Evolutionary conservation across 2,329 filamentous ascomycete genomes (phyloP), one percentile per base, ranked within the genome.

Genomic region (Trichophyton verrucosum): DNA sequence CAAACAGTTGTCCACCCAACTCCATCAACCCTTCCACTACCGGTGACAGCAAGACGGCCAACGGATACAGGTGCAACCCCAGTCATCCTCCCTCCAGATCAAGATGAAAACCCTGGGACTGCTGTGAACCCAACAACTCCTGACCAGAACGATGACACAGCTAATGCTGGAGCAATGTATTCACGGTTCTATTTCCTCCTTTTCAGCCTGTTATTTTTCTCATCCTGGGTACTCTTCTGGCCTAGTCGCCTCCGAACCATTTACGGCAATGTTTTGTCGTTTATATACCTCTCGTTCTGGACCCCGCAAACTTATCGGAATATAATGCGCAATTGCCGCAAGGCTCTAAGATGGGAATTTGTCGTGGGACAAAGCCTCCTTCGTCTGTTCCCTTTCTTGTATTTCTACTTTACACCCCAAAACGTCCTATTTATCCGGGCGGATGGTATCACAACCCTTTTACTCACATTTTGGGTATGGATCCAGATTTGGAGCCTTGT

Each of bases 271-370:
- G 65, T 80, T 2, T 76, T 95, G 22, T 80, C 83, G 1, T 84
- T 92, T 67, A 65, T 82, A 59, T 96, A 96, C 71, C 82, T 96
- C 51, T 96, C 91, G 20, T 86, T 96, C 70, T 97, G 92, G 92
- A 71, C 86, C 0, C 92, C 94, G 0, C 94, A 99, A 72, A 95
- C 97, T 66, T 83, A 88, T 70, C 88, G 94, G 64, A 99, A 99
- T 72, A 80, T 88, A 59, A 84, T 89, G 74, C 88, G 92, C 60
- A 96, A 96, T 74, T 96, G 91, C 73, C 89, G 91, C 46, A 89
- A 88, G 68, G 91, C 92, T 0, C 79, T 97, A n/a, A 82, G 86
- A 2, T 96, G 91, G 91, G 87, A 88, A 62, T 99, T 95, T 70
- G 87, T 96, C 61, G 70, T 91, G 22, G 91, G 91, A 2, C 89